phyloP scores from a whole-genome alignment of 208 protist genomes.

The Trypanosoma avium region DNA sequence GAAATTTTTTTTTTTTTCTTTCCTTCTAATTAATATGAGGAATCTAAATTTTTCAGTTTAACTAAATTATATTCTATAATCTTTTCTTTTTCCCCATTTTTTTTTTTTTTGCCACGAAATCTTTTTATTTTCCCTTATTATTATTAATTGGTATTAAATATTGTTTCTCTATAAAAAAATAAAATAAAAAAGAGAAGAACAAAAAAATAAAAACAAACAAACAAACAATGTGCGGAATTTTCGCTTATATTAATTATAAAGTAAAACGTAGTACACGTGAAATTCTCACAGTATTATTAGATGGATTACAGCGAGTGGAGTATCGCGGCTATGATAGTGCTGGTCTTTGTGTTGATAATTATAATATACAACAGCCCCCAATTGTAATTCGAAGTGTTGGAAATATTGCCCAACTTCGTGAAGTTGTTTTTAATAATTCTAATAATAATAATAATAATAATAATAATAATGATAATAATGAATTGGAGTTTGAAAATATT shows the following conservation, averaged over 20 bases:
- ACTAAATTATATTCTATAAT: no score
- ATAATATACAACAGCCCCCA: constrained; percentile 13
- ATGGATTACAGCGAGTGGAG: constrained; percentile 90
- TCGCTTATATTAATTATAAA: constrained; percentile 74
- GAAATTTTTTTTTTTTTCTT: no score
- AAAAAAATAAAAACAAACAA: constrained; percentile 3
- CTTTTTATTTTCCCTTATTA: no score
- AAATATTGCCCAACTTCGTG: constrained; percentile 75
- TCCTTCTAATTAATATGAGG: no score
- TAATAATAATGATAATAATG: no score
- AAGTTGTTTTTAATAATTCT: constrained; percentile 23
- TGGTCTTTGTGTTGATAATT: constrained; percentile 77
- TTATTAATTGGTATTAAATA: no score
- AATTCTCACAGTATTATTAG: constrained; percentile 75
- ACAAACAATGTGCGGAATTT: constrained; percentile 88
- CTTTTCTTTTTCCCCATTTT: no score
- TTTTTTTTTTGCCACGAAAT: constrained; percentile 5
- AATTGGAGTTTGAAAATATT: constrained; percentile 35
- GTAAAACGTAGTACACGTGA: constrained; percentile 33
- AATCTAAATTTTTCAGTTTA: no score
- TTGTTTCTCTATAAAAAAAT: constrained; percentile 7
- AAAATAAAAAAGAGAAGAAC: constrained; percentile 1
- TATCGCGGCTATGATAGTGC: constrained; percentile 97
- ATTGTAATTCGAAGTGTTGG: constrained; percentile 76
- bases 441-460: constrained; percentile 2